Percentiles rank a stretch among this genome's conserved stretches.
phyloP scores from a whole-genome alignment of 78 protist species.

The Dictyostelium firmibasis region DNA sequence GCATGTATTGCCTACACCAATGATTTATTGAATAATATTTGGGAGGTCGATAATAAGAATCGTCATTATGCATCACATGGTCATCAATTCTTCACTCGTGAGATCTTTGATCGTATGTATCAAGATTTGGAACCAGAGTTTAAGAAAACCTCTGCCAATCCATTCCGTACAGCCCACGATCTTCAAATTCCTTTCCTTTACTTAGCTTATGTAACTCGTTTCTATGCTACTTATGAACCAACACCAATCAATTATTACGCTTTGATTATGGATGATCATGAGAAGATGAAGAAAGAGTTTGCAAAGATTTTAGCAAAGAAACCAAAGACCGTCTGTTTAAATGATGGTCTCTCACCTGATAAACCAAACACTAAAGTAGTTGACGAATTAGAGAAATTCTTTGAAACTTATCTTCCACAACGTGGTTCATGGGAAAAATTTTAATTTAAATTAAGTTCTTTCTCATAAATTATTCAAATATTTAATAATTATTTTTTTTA shows the following conservation, averaged over 20 bases:
- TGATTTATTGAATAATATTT: constrained; percentile 41
- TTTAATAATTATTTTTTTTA: background rate
- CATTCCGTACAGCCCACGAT: constrained; percentile 54
- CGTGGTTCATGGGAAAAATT: constrained; percentile 27
- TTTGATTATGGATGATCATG: constrained; percentile 29
- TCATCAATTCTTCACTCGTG: constrained; percentile 21
- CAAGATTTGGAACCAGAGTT: constrained; percentile 22
- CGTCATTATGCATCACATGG: constrained; percentile 77
- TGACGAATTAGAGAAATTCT: constrained; percentile 20
- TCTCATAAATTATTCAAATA: background rate
- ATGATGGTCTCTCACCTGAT: constrained; percentile 52
- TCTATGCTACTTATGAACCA: constrained; percentile 55
- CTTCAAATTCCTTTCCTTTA: constrained; percentile 75
- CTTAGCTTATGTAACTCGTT: constrained; percentile 11
- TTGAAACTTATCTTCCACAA: constrained; percentile 56
- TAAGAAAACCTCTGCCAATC: constrained; percentile 3
- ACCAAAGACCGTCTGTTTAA: constrained; percentile 69
- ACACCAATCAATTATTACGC: constrained; percentile 62
- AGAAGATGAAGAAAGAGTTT: constrained; percentile 44
- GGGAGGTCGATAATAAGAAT: constrained; percentile 56
- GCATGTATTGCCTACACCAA: constrained; percentile 68
- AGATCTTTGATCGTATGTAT: constrained; percentile 38
- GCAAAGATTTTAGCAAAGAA: background rate
- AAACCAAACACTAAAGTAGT: constrained; percentile 50
- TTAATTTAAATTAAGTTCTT: background rate